Base-by-base conservation (phyloP, 2,329 filamentous ascomycete genomes). In the Cladorrhinum sp. region DNA sequence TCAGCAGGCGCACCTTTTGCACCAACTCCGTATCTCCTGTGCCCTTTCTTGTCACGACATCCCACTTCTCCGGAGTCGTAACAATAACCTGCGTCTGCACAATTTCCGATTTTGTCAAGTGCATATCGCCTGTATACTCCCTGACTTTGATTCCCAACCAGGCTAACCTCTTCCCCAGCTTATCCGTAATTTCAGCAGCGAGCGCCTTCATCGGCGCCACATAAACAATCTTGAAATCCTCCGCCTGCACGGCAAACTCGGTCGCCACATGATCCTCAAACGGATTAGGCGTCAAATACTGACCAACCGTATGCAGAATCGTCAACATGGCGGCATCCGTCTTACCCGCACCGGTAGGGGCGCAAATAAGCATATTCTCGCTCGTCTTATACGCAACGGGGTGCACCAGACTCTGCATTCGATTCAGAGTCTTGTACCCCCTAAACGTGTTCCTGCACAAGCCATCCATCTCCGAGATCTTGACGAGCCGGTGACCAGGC, bases 161-260 rank as follows among this genome's bases (percentile, higher is more conserved):
- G 1, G 91, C 89, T 3, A 99, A 84, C 24, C 93, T 87, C 73
- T 92, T 96, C 51, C 92, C 90, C 2, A 99, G 81, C 77, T 99
- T 99, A 36, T 93, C 91, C 0, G 95, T 98, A 45, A 99, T 90
- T 76, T 99, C 95, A 7, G 96, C 95, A 3, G 96, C 96, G 18
- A 99, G 80, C 0, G 95, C 96, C 75, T 99, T 99, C 96, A 99
- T 99, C 0, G 95, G 96, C 1, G 96, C 95, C 45, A 99, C 95
- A 68, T 99, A 99, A 59, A 99, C 92, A 68, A 99, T 93, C 76
- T 99, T 98, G 82, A 98, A 97, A 68, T 96, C 91, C 56, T 96
- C 90, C 0, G 86, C 78, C 60, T 89, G 83, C n/a, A 96, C 90
- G 1, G 84, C 84, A 71, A 97, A 97, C 41, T 96, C 90, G 0